Percentiles rank a stretch among this genome's conserved stretches.
Conservation (phyloP, 768 basidiomycete species). For the Mycena indigotica region DNA sequence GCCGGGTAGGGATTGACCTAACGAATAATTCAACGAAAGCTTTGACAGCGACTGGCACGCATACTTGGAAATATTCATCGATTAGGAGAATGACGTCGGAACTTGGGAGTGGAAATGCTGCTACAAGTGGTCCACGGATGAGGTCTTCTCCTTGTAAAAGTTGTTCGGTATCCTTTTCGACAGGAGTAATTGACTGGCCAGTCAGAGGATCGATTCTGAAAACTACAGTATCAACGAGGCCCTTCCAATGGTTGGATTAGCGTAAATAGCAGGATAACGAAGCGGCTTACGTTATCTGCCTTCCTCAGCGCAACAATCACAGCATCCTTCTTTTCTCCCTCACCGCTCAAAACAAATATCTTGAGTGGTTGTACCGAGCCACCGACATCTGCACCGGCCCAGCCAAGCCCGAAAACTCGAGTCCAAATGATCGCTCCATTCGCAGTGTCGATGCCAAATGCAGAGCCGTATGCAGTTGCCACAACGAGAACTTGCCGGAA, state of each 20-base stretch:
- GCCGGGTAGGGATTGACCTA: slow-evolving; percentile 73
- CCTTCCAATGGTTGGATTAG: slow-evolving; percentile 38
- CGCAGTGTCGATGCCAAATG: slow-evolving; percentile 81
- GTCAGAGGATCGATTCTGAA: slow-evolving; percentile 82
- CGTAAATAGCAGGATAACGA: slow-evolving; percentile 7
- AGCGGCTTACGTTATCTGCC: slow-evolving; percentile 60
- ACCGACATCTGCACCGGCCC: slow-evolving; percentile 56
- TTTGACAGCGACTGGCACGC: too few species aligned
- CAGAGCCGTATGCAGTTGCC: slow-evolving; percentile 70
- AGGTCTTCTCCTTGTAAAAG: slow-evolving; percentile 60
- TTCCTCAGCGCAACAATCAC: slow-evolving; percentile 63
- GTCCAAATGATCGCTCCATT: slow-evolving; percentile 82
- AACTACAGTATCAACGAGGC: slow-evolving; percentile 67
- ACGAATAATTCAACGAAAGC: too few species aligned
- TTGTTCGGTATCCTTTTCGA: slow-evolving; percentile 35
- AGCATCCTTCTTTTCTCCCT: slow-evolving; percentile 56
- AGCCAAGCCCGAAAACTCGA: slow-evolving; percentile 72
- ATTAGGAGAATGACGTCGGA: slow-evolving; percentile 63
- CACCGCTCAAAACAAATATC: slow-evolving; percentile 55
- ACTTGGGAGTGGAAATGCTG: slow-evolving; percentile 56
- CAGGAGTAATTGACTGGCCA: slow-evolving; percentile 55
- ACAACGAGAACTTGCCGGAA: slow-evolving; percentile 82
- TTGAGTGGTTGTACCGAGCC: slow-evolving; percentile 60
- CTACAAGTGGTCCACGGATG: slow-evolving; percentile 59
- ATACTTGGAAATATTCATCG: slow-evolving; percentile 77